Percentiles rank a stretch among this genome's conserved stretches.
These are phyloP conservation scores for Hirsutella minnesotensis DNA, from an alignment of 2,329 filamentous ascomycete species.

Conservation along the genomic window DNA sequence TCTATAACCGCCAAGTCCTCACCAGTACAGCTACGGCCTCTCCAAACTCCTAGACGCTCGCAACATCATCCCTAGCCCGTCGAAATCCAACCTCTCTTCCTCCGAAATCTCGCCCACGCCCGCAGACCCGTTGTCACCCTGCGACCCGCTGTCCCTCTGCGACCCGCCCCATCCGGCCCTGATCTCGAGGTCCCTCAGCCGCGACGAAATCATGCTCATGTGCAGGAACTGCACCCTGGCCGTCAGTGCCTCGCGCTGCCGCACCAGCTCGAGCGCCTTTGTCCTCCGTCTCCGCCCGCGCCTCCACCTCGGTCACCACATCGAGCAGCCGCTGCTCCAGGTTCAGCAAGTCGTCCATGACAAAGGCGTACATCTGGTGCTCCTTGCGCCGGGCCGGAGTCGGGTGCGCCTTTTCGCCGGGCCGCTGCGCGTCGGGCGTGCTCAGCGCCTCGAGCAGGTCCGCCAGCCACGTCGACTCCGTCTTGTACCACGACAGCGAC, in stretches of 20 bases:
- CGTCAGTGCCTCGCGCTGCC: constrained; percentile 32
- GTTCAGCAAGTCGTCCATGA: constrained; percentile 32
- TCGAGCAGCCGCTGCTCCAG: constrained; percentile 32
- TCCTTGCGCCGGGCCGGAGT: constrained; percentile 16
- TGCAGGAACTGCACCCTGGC: constrained; percentile 34
- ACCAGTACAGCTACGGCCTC: too few species aligned
- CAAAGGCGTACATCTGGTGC: constrained; percentile 34
- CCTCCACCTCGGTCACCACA: constrained; percentile 30
- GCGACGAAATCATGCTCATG: constrained; percentile 35
- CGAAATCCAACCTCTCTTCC: too few species aligned
- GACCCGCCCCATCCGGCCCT: constrained; percentile 16
- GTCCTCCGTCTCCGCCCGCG: constrained; percentile 16
- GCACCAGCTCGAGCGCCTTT: constrained; percentile 32
- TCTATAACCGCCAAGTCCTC: too few species aligned
- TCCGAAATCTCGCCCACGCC: too few species aligned
- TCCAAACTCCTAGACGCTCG: too few species aligned
- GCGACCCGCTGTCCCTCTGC: constrained; percentile 15
- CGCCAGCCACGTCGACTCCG: constrained; percentile 31
- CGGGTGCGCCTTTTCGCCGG: too few species aligned
- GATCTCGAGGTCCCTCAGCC: constrained; percentile 23
- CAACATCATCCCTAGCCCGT: too few species aligned
- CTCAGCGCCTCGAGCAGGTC: constrained; percentile 24
- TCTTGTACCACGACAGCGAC: constrained; percentile 36
- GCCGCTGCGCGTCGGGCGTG: too few species aligned
- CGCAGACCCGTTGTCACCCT: constrained; percentile 10